Base-by-base conservation (phyloP, 805 yeast genomes). In the Torulaspora indica region DNA sequence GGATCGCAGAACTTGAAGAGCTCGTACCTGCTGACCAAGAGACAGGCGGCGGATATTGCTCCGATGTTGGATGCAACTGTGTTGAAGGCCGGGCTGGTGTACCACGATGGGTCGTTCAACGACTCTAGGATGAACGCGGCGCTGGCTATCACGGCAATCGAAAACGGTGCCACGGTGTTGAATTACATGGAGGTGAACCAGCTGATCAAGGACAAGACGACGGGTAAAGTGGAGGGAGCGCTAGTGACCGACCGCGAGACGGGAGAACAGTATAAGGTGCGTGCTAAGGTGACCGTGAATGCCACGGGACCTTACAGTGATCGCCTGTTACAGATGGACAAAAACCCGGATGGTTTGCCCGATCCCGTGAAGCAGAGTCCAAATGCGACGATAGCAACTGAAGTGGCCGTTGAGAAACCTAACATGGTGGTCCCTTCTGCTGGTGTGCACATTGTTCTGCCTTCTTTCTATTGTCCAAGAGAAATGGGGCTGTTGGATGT, bases 261-360 rank as follows among this genome's bases (percentile, higher is more conserved):
- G 38, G 84, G 83, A 46, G 73, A 79, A 55, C 73, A 72, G 50
- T 78, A 75, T 57, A 66, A 69, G 29, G 78, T 89, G 53, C 73
- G 71, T 49, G 82, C 95, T 33, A 86, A 82, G 51, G 75, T 82
- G 35, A 81, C 88, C 24, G 83, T 90, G 35, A 90, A 89, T 62
- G 96, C 97, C 28, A 90, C 97, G 35, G 98, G 98, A 43, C 97
- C 98, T 41, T 85, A 81, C 67, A 79, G 91, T 50, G 98, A 90
- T 67, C 72, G 74, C 35, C 71, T 90, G 48, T 76, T 95, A 61
- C 87, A 87, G 60, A 85, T 90, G 91, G 96, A 90, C 66, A 76
- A 81, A 35, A 77, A 77, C 60, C 75, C 81, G 25, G 66, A 72
- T 49, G 90, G 90, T 23, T 60, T 77, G 55, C 81, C 89, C 27